Conservation (phyloP, 208 protist species). For the Wallacemonas sp. region DNA sequence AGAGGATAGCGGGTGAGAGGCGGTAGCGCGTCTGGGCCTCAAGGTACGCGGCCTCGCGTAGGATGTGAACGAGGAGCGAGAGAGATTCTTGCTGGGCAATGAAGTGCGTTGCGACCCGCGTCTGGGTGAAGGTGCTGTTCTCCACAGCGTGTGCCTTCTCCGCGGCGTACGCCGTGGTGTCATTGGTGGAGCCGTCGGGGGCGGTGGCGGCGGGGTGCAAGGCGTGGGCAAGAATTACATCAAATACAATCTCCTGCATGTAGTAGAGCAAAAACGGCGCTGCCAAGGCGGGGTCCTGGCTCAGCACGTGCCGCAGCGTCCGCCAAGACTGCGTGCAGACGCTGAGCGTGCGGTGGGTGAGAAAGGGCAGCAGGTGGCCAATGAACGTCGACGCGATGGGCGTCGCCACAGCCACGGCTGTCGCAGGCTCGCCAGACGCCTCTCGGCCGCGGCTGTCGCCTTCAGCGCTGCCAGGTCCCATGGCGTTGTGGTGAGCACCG, state of each 20-base stretch:
- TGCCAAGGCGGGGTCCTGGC: constrained; percentile 24
- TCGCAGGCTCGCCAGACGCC: neutral
- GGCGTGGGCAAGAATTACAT: neutral
- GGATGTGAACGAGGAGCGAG: constrained; percentile 23
- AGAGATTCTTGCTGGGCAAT: constrained; percentile 32
- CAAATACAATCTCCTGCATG: constrained; percentile 11
- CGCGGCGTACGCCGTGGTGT: too few relatives aligned
- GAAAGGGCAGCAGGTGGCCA: constrained; percentile 13
- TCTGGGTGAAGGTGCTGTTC: too few relatives aligned
- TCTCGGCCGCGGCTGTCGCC: too few relatives aligned
- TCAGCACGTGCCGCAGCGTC: constrained; percentile 31
- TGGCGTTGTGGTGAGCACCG: too few relatives aligned
- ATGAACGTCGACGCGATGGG: neutral
- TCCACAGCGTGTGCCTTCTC: too few relatives aligned
- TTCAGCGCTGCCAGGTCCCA: too few relatives aligned
- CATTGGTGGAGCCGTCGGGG: neutral
- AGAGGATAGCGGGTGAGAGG: constrained; percentile 56
- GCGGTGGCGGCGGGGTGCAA: neutral
- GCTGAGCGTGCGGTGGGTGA: constrained; percentile 26
- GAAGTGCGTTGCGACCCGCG: constrained; percentile 15
- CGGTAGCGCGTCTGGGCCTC: constrained; percentile 34
- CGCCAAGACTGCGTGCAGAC: constrained; percentile 53
- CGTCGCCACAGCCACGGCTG: neutral
- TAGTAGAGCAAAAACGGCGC: constrained; percentile 30
- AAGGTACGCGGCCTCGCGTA: constrained; percentile 24